Evolutionary conservation across 2,329 filamentous ascomycete species (phyloP).

Genomic region (Didymosphaeria variabile): DNA sequence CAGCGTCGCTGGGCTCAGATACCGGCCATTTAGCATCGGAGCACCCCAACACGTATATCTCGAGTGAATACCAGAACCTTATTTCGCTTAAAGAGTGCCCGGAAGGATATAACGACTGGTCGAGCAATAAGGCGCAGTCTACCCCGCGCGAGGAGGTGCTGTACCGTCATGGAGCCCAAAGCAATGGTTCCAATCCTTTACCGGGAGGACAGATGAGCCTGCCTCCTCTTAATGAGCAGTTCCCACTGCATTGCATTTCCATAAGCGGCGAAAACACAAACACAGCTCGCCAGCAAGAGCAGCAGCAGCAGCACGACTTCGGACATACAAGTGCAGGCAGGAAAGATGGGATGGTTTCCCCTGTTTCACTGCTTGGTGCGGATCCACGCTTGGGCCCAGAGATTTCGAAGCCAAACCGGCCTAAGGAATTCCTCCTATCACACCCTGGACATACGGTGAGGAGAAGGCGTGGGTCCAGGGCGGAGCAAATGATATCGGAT

Average conservation of each 20-base stretch:
- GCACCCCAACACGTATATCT: neutral
- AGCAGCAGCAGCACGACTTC: conserved; percentile 1
- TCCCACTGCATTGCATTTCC: neutral
- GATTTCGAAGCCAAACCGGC: neutral
- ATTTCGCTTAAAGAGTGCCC: neutral
- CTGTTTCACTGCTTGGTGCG: neutral
- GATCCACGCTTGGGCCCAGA: neutral
- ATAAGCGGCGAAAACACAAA: neutral
- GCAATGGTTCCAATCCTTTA: neutral
- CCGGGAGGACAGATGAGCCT: neutral
- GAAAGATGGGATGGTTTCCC: neutral
- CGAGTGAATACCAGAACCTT: neutral
- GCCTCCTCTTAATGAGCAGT: neutral
- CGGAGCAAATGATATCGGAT: conserved; percentile 5
- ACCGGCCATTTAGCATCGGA: neutral
- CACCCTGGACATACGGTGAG: neutral
- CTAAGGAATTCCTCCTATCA: neutral
- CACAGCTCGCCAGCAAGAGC: conserved; percentile 1
- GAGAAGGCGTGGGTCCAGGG: neutral
- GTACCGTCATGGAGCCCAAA: neutral
- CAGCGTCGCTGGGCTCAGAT: neutral
- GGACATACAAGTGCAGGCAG: neutral
- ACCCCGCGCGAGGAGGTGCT: neutral
- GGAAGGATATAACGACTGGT: neutral
- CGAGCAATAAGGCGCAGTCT: neutral